These are phyloP conservation scores for Xerophyta viscosa DNA, from an alignment of 106 monocot species.

Conservation along the genomic window DNA sequence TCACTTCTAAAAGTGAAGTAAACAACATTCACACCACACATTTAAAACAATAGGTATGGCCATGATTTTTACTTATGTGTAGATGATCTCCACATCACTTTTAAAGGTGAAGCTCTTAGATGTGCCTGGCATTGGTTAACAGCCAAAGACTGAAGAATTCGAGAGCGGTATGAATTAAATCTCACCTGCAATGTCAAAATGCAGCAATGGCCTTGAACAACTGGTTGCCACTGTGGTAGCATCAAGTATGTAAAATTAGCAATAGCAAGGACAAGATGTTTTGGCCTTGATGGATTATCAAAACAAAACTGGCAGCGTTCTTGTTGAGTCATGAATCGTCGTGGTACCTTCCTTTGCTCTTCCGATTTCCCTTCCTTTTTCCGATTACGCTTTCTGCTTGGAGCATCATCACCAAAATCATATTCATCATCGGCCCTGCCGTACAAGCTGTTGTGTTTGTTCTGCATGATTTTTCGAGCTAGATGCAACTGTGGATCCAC, in stretches of 20 bases:
- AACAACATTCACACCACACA: too few species aligned
- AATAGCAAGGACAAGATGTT: constrained; percentile 84
- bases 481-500: too few species aligned
- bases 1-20: too few species aligned
- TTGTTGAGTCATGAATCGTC: constrained; percentile 52
- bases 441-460: constrained; percentile 48
- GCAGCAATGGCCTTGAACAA: constrained; percentile 83
- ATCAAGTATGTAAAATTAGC: constrained; percentile 82
- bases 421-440: constrained; percentile 77
- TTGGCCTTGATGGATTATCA: constrained; percentile 71
- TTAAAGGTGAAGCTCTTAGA: too few species aligned
- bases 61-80: too few species aligned
- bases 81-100: too few species aligned
- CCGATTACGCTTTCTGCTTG: constrained; percentile 45
- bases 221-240: constrained; percentile 71
- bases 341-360: constrained; percentile 16
- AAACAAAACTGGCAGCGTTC: constrained; percentile 88
- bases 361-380: constrained; percentile 24
- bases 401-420: constrained; percentile 71
- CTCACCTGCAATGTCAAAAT: constrained; percentile 86
- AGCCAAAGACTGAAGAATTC: too few species aligned
- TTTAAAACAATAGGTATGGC: too few species aligned
- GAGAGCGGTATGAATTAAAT: not conserved
- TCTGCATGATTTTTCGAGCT: constrained; percentile 60
- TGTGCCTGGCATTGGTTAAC: too few species aligned